Percentiles rank a stretch among this genome's conserved stretches.
These are phyloP conservation scores for Globisporangium radiosum DNA, from an alignment of 352 stramenopile genomes.

Conservation along the genomic window DNA sequence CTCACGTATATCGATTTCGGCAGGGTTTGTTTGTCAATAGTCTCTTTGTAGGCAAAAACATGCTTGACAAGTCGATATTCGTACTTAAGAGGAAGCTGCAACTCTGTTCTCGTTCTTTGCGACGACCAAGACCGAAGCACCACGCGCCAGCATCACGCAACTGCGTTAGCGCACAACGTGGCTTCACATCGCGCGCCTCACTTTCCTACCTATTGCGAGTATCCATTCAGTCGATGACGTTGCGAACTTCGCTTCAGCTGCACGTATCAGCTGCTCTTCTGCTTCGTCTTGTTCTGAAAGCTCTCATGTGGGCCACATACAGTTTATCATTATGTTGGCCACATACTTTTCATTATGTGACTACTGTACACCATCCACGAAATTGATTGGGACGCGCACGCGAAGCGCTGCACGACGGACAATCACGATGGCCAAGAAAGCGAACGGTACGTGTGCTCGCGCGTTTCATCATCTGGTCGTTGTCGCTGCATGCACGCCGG, in stretches of 20 bases:
- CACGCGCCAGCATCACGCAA: background rate
- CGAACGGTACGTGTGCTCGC: slow-evolving; percentile 18
- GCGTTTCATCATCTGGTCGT: background rate
- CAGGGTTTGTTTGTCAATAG: background rate
- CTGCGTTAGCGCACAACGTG: too few relatives aligned
- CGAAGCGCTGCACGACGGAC: slow-evolving; percentile 5
- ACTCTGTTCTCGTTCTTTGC: too few relatives aligned
- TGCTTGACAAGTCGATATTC: background rate
- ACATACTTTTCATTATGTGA: too few relatives aligned
- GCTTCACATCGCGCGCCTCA: too few relatives aligned
- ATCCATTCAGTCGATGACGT: too few relatives aligned
- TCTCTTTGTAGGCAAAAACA: background rate
- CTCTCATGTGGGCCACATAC: too few relatives aligned
- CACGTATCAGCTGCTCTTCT: too few relatives aligned
- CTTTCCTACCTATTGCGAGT: too few relatives aligned
- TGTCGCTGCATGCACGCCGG: background rate
- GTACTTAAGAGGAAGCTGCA: background rate
- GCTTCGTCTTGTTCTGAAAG: too few relatives aligned
- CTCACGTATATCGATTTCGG: background rate
- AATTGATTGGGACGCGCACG: slow-evolving; percentile 8
- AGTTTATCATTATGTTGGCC: too few relatives aligned
- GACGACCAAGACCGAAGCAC: background rate
- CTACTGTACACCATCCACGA: background rate
- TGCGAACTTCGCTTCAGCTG: too few relatives aligned
- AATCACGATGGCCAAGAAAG: slow-evolving; percentile 41